Evolutionary conservation across 768 basidiomycete species (phyloP).

Genomic region (Hemileccinum impolitum): DNA sequence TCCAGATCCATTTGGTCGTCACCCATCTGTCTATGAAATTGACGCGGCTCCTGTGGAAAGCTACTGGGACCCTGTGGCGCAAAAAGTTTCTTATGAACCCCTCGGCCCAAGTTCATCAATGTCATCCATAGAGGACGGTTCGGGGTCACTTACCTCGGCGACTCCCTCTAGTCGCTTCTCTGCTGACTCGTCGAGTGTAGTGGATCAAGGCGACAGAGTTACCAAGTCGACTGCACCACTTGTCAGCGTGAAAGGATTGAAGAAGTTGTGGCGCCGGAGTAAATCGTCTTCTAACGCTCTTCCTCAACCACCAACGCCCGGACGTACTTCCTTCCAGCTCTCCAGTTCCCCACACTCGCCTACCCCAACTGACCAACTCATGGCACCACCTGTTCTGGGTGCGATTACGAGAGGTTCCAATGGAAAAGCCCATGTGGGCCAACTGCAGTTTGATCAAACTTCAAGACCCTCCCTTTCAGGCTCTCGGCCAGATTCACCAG

Average conservation of each 20-base stretch:
- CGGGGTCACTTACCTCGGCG: slow-evolving; percentile 17
- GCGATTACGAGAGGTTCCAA: slow-evolving; percentile 12
- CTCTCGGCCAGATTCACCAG: slow-evolving; percentile 29
- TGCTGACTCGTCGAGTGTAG: slow-evolving; percentile 54
- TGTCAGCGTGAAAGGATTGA: slow-evolving; percentile 71
- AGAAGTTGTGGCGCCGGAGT: slow-evolving; percentile 77
- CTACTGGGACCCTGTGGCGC: slow-evolving; percentile 43
- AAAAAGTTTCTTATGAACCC: slow-evolving; percentile 20
- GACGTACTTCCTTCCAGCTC: slow-evolving; percentile 35
- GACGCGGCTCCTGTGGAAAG: slow-evolving; percentile 31
- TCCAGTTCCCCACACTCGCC: slow-evolving; percentile 32
- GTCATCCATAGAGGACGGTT: slow-evolving; percentile 22
- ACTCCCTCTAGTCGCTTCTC: slow-evolving; percentile 68
- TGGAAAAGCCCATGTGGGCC: slow-evolving; percentile 36
- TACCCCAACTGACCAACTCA: slow-evolving; percentile 31
- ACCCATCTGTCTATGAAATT: slow-evolving; percentile 47
- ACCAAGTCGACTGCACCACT: slow-evolving; percentile 43
- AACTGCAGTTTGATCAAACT: slow-evolving; percentile 68
- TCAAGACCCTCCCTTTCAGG: slow-evolving; percentile 38
- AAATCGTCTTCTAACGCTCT: slow-evolving; percentile 39
- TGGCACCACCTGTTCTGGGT: slow-evolving; percentile 26
- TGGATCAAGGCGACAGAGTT: slow-evolving; percentile 29
- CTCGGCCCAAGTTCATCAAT: slow-evolving; percentile 20
- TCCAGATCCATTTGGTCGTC: slow-evolving; percentile 78
- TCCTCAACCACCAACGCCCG: slow-evolving; percentile 35